Percentiles rank a stretch among this genome's conserved stretches.
Conservation (phyloP, 495 filamentous ascomycete species). For the Penicillium canariense region DNA sequence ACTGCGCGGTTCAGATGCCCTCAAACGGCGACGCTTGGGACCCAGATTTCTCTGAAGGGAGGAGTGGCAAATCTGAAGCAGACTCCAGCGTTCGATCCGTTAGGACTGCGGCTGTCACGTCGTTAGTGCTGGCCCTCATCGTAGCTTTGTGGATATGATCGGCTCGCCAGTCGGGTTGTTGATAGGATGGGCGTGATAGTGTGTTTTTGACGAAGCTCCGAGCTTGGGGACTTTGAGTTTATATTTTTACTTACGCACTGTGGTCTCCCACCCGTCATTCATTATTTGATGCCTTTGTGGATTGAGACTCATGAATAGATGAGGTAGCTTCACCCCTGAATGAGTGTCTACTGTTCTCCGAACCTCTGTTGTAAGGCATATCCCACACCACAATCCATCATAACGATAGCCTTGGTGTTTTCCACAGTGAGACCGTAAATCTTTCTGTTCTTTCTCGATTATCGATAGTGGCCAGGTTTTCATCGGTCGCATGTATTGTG, state of each 20-base stretch:
- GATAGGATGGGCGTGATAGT: neutral
- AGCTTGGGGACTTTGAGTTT: neutral
- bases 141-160: constrained; percentile 28
- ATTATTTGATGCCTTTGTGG: neutral
- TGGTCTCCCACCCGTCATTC: constrained; percentile 2
- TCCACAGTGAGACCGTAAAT: neutral
- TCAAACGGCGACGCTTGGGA: constrained; percentile 29
- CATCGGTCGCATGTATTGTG: too few relatives aligned
- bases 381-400: neutral
- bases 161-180: neutral
- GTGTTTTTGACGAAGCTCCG: constrained; percentile 6
- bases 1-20: constrained; percentile 34
- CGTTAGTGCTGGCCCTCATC: constrained; percentile 26
- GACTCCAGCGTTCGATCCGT: constrained; percentile 15
- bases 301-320: neutral
- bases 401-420: neutral
- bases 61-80: constrained; percentile 18
- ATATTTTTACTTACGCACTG: constrained; percentile 12
- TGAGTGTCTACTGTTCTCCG: neutral
- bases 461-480: too few relatives aligned
- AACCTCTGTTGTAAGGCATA: neutral
- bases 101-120: constrained; percentile 23
- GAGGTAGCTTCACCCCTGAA: neutral
- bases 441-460: neutral
- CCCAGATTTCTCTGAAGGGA: constrained; percentile 6